These are phyloP conservation scores for Gossypium anomalum DNA, from an alignment of 345 rosid genomes.

Conservation along the genomic window DNA sequence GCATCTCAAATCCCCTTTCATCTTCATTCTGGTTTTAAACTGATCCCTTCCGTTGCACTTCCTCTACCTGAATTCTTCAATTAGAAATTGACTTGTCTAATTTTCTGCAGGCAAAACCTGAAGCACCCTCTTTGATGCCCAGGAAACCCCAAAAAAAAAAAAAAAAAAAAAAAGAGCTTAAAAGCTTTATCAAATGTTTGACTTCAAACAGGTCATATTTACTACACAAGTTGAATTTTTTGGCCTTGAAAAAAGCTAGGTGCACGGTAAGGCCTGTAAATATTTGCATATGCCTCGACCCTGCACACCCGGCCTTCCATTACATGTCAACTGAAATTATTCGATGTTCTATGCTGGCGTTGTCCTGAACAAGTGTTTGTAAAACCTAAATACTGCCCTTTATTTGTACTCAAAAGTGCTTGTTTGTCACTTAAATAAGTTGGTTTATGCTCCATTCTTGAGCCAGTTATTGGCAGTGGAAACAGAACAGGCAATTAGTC, in stretches of 20 bases:
- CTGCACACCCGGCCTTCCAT: slow-evolving; percentile 5
- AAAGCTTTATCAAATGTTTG: slow-evolving; percentile 1
- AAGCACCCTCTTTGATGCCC: slow-evolving; percentile 11
- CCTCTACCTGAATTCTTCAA: slow-evolving; percentile 9
- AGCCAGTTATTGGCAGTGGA: slow-evolving; percentile 1
- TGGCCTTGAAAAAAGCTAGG: slow-evolving; percentile 9
- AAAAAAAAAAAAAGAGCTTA: not conserved
- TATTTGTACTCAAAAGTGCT: slow-evolving; percentile 2
- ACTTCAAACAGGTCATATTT: slow-evolving; percentile 11
- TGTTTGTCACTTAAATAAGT: slow-evolving; percentile 15
- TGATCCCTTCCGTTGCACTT: not conserved
- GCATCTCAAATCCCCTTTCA: not conserved
- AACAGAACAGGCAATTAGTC: slow-evolving; percentile 8
- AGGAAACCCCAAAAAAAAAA: not conserved
- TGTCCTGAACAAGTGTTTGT: slow-evolving; percentile 13
- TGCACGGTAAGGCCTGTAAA: slow-evolving; percentile 27
- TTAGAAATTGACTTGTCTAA: slow-evolving; percentile 1
- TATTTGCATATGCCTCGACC: slow-evolving; percentile 24
- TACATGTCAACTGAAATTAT: slow-evolving; percentile 16
- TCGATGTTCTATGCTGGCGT: slow-evolving; percentile 20
- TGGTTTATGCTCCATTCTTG: slow-evolving; percentile 16
- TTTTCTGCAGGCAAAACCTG: slow-evolving; percentile 18
- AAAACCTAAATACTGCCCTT: slow-evolving; percentile 9
- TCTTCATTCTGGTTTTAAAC: not conserved
- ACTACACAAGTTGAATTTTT: slow-evolving; percentile 4